These are phyloP conservation scores for Phytophthora quininea DNA, from an alignment of 352 stramenopile genomes.

Conservation along the genomic window DNA sequence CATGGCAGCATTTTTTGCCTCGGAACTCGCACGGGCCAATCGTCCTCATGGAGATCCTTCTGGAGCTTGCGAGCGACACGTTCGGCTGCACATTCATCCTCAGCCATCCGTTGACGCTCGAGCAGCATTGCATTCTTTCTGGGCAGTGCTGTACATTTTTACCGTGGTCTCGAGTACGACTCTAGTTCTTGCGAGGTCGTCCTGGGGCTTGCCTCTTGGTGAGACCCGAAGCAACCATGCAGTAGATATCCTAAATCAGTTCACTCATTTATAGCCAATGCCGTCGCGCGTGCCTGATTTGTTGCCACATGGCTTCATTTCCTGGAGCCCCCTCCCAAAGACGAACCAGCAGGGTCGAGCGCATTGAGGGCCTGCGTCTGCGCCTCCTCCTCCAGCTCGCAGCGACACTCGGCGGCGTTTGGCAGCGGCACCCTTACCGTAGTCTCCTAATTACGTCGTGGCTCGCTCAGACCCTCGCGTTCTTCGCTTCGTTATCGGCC, in stretches of 20 bases:
- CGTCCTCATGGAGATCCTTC: no score
- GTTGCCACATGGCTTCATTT: conserved; percentile 18
- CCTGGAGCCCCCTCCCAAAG: conserved; percentile 28
- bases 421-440: neutral
- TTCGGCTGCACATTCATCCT: no score
- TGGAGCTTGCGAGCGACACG: no score
- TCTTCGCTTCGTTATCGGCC: conserved; percentile 15
- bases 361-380: conserved; percentile 2
- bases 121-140: no score
- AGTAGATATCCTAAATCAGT: neutral
- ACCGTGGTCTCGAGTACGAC: no score
- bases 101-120: no score
- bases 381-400: neutral
- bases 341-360: conserved; percentile 29
- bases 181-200: no score
- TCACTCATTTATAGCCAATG: conserved; percentile 24
- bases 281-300: conserved; percentile 32
- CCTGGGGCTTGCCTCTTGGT: no score
- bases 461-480: neutral
- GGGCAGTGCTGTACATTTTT: no score
- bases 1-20: no score
- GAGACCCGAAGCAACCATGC: neutral
- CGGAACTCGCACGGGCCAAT: no score
- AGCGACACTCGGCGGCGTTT: neutral
- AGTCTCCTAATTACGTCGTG: no score